A percentile compares a stretch with the other conserved stretches of the same genome.
Conservation (phyloP, 495 filamentous ascomycete species). For the Talaromyces proteolyticus region DNA sequence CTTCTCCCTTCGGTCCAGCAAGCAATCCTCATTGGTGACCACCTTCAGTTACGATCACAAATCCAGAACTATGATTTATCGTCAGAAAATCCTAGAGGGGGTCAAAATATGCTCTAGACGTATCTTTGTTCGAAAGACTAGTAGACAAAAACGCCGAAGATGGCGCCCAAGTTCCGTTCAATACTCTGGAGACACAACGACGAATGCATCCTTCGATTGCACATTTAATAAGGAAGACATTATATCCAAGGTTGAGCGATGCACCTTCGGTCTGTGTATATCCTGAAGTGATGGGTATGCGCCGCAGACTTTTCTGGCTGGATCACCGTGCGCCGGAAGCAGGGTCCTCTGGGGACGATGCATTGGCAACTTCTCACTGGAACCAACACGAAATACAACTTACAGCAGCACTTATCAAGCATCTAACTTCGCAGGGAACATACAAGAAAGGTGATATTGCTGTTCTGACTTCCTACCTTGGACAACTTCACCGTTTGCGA, state of each 20-base stretch:
- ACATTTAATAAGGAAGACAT: conserved; percentile 47
- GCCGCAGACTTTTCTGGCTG: conserved; percentile 65
- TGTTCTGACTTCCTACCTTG: conserved; percentile 70
- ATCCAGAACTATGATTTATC: conserved; percentile 61
- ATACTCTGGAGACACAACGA: conserved; percentile 58
- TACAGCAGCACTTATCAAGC: conserved; percentile 57
- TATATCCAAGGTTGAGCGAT: conserved; percentile 64
- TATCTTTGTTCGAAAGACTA: conserved; percentile 65
- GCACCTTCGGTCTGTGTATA: conserved; percentile 41
- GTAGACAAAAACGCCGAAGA: conserved; percentile 26
- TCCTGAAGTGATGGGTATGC: conserved; percentile 61
- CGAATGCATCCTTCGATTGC: conserved; percentile 75
- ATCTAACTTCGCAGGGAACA: conserved; percentile 64
- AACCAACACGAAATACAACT: conserved; percentile 68
- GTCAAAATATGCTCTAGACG: conserved; percentile 55
- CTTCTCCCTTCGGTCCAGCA: conserved; percentile 61
- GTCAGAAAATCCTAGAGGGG: conserved; percentile 45
- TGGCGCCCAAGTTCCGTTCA: conserved; percentile 41
- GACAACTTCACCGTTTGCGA: conserved; percentile 61
- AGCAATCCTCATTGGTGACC: conserved; percentile 65
- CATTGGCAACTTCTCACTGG: conserved; percentile 50
- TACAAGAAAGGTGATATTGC: conserved; percentile 69
- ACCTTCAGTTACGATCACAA: conserved; percentile 58
- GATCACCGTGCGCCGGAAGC: conserved; percentile 58
- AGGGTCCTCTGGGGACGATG: conserved; percentile 27